phyloP scores from a whole-genome alignment of 139 green algal genomes.

The Mesotaenium endlicherianum region DNA sequence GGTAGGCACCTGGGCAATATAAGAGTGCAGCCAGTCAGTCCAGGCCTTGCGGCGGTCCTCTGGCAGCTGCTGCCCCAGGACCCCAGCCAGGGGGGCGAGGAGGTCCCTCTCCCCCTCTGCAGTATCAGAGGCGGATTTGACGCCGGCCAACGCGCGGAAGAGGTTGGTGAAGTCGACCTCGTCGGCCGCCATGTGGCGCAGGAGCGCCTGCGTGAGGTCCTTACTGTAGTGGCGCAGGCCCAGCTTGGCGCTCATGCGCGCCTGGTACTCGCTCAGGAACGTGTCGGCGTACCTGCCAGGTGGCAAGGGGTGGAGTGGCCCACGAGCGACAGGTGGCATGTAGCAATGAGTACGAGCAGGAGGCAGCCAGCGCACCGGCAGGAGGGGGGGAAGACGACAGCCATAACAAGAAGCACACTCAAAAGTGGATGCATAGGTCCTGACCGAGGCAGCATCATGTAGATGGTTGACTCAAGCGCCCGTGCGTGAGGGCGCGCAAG shows the following conservation, averaged over 20 bases:
- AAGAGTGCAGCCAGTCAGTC: slow-evolving; percentile 15
- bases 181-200: slow-evolving; percentile 37
- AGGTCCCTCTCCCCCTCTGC: background rate
- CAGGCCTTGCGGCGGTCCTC: slow-evolving; percentile 8
- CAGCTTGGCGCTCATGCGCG: slow-evolving; percentile 35
- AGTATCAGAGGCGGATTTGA: background rate
- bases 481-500: too few species aligned
- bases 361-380: too few species aligned
- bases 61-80: background rate
- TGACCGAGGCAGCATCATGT: too few species aligned
- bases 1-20: slow-evolving; percentile 7
- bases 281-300: slow-evolving; percentile 30
- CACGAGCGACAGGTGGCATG: too few species aligned
- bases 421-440: too few species aligned
- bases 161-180: slow-evolving; percentile 44
- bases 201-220: slow-evolving; percentile 3
- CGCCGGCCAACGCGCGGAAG: slow-evolving; percentile 20
- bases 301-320: too few species aligned
- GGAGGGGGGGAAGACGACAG: too few species aligned
- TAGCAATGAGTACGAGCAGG: too few species aligned
- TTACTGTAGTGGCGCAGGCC: slow-evolving; percentile 33
- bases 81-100: background rate
- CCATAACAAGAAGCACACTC: too few species aligned
- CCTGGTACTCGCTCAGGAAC: slow-evolving; percentile 22
- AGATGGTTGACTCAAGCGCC: too few species aligned